Conservation (phyloP, 805 yeast genomes). For the Saccharomycopsis schoenii region DNA sequence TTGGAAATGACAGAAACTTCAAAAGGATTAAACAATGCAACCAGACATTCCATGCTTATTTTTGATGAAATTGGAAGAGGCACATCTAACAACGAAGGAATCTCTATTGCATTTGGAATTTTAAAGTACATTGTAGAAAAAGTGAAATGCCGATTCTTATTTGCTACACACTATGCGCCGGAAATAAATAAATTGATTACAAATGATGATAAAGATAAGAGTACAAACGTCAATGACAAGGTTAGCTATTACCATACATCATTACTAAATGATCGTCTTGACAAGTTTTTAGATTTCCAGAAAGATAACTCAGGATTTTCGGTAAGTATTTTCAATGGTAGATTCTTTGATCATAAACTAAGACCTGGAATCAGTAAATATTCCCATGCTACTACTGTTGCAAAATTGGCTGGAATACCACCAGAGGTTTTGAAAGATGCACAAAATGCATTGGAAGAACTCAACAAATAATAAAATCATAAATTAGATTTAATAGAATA, state of each 20-base stretch:
- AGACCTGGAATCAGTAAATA: slow-evolving; percentile 58
- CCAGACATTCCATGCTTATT: slow-evolving; percentile 59
- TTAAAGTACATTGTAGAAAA: slow-evolving; percentile 41
- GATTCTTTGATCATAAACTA: slow-evolving; percentile 42
- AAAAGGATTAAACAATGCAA: slow-evolving; percentile 54
- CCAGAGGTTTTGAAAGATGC: slow-evolving; percentile 46
- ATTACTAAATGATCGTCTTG: slow-evolving; percentile 7
- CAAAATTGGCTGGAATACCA: slow-evolving; percentile 75
- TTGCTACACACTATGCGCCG: slow-evolving; percentile 79
- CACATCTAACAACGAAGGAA: slow-evolving; percentile 75
- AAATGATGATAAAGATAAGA: slow-evolving; percentile 22
- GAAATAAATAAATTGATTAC: slow-evolving; percentile 37
- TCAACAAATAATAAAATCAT: background rate
- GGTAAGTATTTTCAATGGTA: slow-evolving; percentile 9
- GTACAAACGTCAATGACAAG: slow-evolving; percentile 22
- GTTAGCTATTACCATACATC: slow-evolving; percentile 14
- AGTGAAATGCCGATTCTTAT: slow-evolving; percentile 63
- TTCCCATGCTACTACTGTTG: slow-evolving; percentile 72
- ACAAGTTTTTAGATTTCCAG: slow-evolving; percentile 7
- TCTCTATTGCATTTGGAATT: slow-evolving; percentile 76
- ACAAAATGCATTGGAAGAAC: background rate
- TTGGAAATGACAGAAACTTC: slow-evolving; percentile 86
- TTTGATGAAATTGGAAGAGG: slow-evolving; percentile 89
- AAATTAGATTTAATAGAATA: background rate
- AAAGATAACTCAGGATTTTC: slow-evolving; percentile 1